Evolutionary conservation across 1,139 yeast genomes (phyloP), one percentile per base, ranked within the genome.

Genomic region (Kodamaea fungicola): DNA sequence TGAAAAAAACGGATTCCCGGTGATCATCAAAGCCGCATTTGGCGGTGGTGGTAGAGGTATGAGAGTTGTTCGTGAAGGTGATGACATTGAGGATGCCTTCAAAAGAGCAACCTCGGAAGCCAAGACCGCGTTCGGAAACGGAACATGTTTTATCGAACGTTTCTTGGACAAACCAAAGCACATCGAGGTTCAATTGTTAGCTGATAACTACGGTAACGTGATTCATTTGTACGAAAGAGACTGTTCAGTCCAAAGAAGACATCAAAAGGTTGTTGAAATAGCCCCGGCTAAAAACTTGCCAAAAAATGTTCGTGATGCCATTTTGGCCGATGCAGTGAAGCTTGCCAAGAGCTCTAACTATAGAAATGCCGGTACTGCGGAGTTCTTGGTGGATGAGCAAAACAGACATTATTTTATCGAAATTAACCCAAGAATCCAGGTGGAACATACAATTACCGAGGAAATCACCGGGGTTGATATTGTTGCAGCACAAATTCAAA

Each of bases 11-110:
- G 98, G 99, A 21, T 90, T 62, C 67, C 99, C 99, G 7, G 97
- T 92, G 35, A 92, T 92, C 62, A 90, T 92, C 65, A 92, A 92
- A 69, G 98, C 99, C 31, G 98, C 98, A 32, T 92, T 86, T 59
- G 98, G 99, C 63, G 98, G 98, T 69, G 98, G 98, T 74, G 98
- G 99, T 58, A 83, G 98, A 68, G 98, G 98, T 74, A 92, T 92
- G 98, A 83, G 98, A 71, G 97, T 92, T 37, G 98, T 94, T 35
- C 77, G 95, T 59, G 97, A 92, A 63, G 97, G 97, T 52, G 98
- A 92, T 51, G 89, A 83, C 59, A 80, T 92, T 45, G 82, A 63
- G 37, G 97, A 92, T 62, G 97, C 97, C 28, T 92, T 92, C 70
- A 71, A 75, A 55, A 83, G 98, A 67, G 98, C 98, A 31, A 80